These are phyloP conservation scores for Paecilomyces formosus DNA, from an alignment of 2,329 filamentous ascomycete genomes.

Conservation along the genomic window DNA sequence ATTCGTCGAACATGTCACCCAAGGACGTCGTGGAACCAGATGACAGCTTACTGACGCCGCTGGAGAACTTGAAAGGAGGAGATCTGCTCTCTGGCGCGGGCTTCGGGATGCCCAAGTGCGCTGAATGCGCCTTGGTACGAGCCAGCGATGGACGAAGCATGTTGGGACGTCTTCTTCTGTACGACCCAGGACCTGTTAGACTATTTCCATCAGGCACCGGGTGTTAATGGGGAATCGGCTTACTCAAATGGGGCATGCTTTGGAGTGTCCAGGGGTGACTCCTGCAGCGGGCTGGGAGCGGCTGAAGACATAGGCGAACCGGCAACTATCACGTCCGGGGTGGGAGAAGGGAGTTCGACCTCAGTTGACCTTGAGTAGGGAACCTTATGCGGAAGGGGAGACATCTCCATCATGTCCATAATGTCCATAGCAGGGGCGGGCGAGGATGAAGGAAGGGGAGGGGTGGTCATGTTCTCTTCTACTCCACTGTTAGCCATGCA, in stretches of 20 bases:
- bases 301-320: slow-evolving; percentile 31
- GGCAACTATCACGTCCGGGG: slow-evolving; percentile 48
- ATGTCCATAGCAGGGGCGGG: slow-evolving; percentile 63
- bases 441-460: slow-evolving; percentile 77
- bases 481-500: slow-evolving; percentile 23
- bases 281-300: slow-evolving; percentile 30
- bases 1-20: slow-evolving; percentile 73
- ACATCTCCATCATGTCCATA: slow-evolving; percentile 95
- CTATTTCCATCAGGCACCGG: background rate
- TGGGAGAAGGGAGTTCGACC: slow-evolving; percentile 65
- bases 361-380: slow-evolving; percentile 54
- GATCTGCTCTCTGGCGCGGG: slow-evolving; percentile 57
- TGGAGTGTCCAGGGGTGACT: slow-evolving; percentile 28
- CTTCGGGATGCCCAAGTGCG: slow-evolving; percentile 56
- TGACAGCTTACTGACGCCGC: slow-evolving; percentile 44
- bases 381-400: slow-evolving; percentile 81
- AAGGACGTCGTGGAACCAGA: slow-evolving; percentile 59
- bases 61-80: slow-evolving; percentile 70
- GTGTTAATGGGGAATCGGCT: slow-evolving; percentile 11
- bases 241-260: slow-evolving; percentile 27
- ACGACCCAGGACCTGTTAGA: slow-evolving; percentile 14
- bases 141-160: slow-evolving; percentile 67
- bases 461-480: slow-evolving; percentile 71
- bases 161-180: slow-evolving; percentile 59
- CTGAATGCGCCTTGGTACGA: slow-evolving; percentile 67